A percentile compares a stretch with the other conserved stretches of the same genome.
These are phyloP conservation scores for Pulveroboletus sp. DNA, from an alignment of 768 basidiomycete species.

Conservation along the genomic window DNA sequence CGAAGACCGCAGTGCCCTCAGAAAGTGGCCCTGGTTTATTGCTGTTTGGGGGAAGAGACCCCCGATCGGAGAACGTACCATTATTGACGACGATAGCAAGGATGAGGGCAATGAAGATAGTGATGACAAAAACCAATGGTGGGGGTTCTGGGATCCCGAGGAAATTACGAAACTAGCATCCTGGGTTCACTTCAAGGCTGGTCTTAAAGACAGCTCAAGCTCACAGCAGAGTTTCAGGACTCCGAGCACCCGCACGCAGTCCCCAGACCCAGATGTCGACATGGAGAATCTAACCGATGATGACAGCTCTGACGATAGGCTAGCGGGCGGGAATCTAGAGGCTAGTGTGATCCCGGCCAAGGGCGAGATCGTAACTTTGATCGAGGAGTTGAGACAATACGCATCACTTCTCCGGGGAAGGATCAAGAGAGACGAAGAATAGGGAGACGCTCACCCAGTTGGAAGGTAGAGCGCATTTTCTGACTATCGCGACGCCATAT, in stretches of 20 bases:
- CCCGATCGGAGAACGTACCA: constrained; percentile 22
- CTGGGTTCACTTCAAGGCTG: constrained; percentile 55
- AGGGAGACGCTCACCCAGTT: constrained; percentile 1
- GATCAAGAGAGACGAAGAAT: constrained; percentile 31
- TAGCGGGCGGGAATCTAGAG: constrained; percentile 2
- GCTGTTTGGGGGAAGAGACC: constrained; percentile 66
- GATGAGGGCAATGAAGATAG: constrained; percentile 21
- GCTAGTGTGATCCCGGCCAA: constrained; percentile 16
- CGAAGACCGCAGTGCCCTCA: constrained; percentile 49
- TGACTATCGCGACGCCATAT: constrained; percentile 1
- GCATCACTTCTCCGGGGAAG: constrained; percentile 60
- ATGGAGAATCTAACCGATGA: constrained; percentile 15
- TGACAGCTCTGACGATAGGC: constrained; percentile 4
- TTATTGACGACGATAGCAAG: constrained; percentile 24
- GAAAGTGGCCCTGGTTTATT: constrained; percentile 74
- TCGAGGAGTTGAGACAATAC: constrained; percentile 54
- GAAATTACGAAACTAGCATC: constrained; percentile 63
- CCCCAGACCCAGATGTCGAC: constrained; percentile 13
- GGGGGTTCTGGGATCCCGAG: constrained; percentile 63
- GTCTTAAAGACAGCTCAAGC: constrained; percentile 27
- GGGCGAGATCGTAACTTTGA: constrained; percentile 41
- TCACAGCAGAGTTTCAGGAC: background rate
- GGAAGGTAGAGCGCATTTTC: constrained; percentile 8
- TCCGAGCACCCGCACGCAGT: background rate
- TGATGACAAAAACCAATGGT: constrained; percentile 57